phyloP scores from a whole-genome alignment of 805 yeast genomes.

The Spathaspora girioi region DNA sequence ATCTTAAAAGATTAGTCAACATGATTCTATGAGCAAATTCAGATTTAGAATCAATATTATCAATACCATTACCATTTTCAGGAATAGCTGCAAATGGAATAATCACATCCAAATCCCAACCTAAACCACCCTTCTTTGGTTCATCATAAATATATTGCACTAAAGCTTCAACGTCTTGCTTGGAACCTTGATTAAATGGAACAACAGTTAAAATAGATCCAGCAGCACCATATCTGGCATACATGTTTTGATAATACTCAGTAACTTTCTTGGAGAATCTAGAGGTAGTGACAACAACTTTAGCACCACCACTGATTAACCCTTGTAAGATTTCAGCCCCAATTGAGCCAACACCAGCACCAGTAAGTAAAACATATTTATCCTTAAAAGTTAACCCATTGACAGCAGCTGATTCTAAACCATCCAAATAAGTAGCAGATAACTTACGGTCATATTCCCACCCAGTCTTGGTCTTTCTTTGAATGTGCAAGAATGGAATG shows the following conservation, averaged over 20 bases:
- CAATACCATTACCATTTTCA: conserved; percentile 95
- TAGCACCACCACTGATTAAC: conserved; percentile 95
- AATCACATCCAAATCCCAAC: conserved; percentile 95
- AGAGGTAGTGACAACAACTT: conserved; percentile 93
- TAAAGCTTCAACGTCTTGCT: conserved; percentile 85
- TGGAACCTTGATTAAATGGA: conserved; percentile 98
- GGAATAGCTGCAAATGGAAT: conserved; percentile 99
- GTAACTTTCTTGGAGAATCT: conserved; percentile 92
- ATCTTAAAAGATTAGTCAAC: conserved; percentile 92
- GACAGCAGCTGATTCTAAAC: conserved; percentile 89
- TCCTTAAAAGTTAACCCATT: conserved; percentile 89
- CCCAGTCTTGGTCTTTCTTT: conserved; percentile 68
- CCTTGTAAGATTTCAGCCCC: conserved; percentile 98
- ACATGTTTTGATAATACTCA: conserved; percentile 91
- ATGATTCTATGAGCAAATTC: conserved; percentile 98
- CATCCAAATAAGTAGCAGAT: conserved; percentile 78
- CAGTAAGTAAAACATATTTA: conserved; percentile 88
- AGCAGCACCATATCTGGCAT: conserved; percentile 87
- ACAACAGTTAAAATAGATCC: conserved; percentile 93
- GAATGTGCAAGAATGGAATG: conserved; percentile 91
- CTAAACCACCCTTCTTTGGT: conserved; percentile 83
- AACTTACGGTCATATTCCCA: conserved; percentile 84
- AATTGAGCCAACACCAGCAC: conserved; percentile 98
- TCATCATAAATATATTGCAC: conserved; percentile 82
- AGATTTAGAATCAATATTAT: conserved; percentile 87